Evolutionary conservation across 2,329 filamentous ascomycete species (phyloP), one percentile per base, ranked within the genome.

Genomic region (Lachnellula subtilissima): DNA sequence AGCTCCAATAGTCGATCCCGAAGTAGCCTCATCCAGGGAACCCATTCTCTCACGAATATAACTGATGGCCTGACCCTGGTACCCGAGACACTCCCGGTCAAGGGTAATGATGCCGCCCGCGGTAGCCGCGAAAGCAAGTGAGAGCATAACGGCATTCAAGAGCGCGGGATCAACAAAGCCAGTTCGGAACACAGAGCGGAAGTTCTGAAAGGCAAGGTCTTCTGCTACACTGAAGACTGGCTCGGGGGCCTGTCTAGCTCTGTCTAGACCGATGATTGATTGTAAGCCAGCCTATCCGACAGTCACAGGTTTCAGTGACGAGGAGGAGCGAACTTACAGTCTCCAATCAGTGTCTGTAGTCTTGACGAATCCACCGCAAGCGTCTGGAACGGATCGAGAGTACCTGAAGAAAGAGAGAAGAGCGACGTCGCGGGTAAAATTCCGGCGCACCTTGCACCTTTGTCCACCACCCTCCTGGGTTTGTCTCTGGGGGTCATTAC

Each of bases 141-240:
- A 69, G n/a, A 75, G 67, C 71, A 75, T 73, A 9, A 72, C 59
- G 0, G 75, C 74, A 56, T 67, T 74, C 1, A 72, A 45, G 5
- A 77, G 68, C 50, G 74, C 73, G 0, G 64, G 67, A 52, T 77
- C 73, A 35, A 67, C 64, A 0, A 71, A 35, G 0, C 69, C 67
- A 3, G 61, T 67, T 52, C 65, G 69, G 23, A 76, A 68, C 32
- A 76, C 66, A 0, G 66, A 67, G 15, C 46, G 59, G 35, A 76
- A 74, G 54, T 68, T 73, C 17, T 72, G 71, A n/a, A 75, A 65
- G 1, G 64, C 65, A 42, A 72, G 65, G n/a, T 72, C 67, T 6
- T 75, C 69, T 0, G 62, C 57, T 25, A 74, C 54, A 17, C 68
- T 76, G 8, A 75, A 73, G 0, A 74, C 66, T 11, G 73, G 72